Base-by-base conservation (phyloP, 1,284 basidiomycete genomes). In the Lentinula novae-zelandiae region DNA sequence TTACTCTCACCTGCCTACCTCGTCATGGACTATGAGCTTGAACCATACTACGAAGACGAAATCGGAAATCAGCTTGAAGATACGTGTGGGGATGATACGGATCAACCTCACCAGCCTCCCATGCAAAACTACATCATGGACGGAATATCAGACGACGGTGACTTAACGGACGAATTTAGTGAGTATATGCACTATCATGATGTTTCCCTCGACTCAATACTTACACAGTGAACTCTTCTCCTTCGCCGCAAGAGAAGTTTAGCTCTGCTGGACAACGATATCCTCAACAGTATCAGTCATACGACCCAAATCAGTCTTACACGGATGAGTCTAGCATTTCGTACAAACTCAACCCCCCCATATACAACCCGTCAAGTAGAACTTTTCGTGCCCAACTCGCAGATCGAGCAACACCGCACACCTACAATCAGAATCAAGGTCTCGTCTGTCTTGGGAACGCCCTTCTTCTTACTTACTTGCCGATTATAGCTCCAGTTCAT, bases 121-220 rank as follows among this genome's bases (percentile, higher is more conserved):
- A 9, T 13, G 4, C 38, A 36, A 33, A 31, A 27, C 48, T 52
- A 38, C 20, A 6, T 17, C 15, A 10, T 42, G 5, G 49, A 58
- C n/a, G 50, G 49, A n/a, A 34, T 53, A 52, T 50, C 50, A 15
- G 57, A 58, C 34, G 57, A 58, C 8, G 57, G 57, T 42, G 59
- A 60, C 22, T 55, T 55, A 20, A 56, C 53, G 3, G 74, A 76
- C 44, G 73, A 76, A 40, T 75, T 75, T 64, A 72, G 85, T 83
- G 71, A 66, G 70, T 84, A 71, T 83, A 81, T 84, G 82, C 81
- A 72, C 58, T 27, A 49, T 59, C 46, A 53, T 62, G 60, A 61
- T 38, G 57, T 52, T 51, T 60, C 10, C 22, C 22, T 44, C 15
- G 52, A 66, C 63, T 38, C 3, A 12, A 46, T 13, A n/a, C 10